phyloP scores from a whole-genome alignment of 805 yeast species.

The Monosporozyma yasuniensis region DNA sequence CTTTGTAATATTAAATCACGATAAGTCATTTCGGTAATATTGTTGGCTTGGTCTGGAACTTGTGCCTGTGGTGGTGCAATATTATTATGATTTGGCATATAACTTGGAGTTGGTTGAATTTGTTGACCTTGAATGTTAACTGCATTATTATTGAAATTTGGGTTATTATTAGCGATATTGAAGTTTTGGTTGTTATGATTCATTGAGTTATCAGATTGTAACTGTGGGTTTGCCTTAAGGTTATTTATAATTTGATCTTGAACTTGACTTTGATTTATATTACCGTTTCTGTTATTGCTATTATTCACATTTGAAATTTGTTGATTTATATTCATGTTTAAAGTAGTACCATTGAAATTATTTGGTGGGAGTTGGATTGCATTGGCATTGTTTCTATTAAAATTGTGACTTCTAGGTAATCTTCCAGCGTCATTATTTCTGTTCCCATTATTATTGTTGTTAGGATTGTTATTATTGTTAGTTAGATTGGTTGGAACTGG shows the following conservation, averaged over 20 bases:
- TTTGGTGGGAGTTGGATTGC: not conserved
- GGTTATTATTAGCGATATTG: not conserved
- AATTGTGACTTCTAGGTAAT: not conserved
- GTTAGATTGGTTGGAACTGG: slow-evolving; percentile 22
- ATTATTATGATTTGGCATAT: not conserved
- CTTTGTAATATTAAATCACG: slow-evolving; percentile 19
- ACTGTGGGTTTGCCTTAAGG: not conserved
- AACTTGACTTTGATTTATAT: not conserved
- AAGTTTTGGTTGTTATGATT: not conserved
- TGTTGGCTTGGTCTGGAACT: slow-evolving; percentile 10
- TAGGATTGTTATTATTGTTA: not conserved
- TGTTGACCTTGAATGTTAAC: not conserved
- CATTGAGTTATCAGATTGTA: not conserved
- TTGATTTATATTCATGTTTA: not conserved
- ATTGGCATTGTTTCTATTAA: not conserved
- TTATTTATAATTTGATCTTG: not conserved
- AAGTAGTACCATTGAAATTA: not conserved
- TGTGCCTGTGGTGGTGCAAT: not conserved
- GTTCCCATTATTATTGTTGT: not conserved
- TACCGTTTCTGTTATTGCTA: not conserved
- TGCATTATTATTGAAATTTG: not conserved
- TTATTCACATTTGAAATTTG: not conserved
- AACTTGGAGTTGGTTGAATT: not conserved
- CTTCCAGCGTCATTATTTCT: not conserved
- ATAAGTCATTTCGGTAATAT: slow-evolving; percentile 13